phyloP scores from a whole-genome alignment of 2,329 filamentous ascomycete species.

The Botrytis fabae region DNA sequence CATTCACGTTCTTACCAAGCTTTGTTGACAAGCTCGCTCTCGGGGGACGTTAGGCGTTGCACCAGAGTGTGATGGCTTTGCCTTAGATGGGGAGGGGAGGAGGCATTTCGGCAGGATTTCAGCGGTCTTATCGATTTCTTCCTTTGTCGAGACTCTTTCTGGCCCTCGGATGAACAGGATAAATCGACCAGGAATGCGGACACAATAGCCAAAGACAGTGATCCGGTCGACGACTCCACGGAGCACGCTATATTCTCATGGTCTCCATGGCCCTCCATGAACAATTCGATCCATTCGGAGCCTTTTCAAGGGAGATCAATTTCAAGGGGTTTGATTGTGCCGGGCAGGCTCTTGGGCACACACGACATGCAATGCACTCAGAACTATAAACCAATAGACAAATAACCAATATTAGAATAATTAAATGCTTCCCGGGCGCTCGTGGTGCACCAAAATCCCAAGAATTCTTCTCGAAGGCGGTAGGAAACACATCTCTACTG shows the following conservation, averaged over 20 bases:
- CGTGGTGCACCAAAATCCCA: not conserved
- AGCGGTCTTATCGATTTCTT: conserved; percentile 1
- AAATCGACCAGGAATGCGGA: not conserved
- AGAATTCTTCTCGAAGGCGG: conserved; percentile 18
- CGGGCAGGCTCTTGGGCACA: not conserved
- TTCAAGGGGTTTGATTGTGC: not conserved
- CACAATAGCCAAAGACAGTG: not conserved
- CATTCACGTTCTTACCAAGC: not conserved
- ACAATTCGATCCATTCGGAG: not conserved
- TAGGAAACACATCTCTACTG: conserved; percentile 11
- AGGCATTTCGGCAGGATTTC: not conserved
- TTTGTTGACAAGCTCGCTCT: not conserved
- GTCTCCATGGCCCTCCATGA: conserved; percentile 12
- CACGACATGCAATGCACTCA: conserved; percentile 12
- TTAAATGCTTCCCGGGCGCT: not conserved
- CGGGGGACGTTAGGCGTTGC: not conserved
- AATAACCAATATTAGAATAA: not conserved
- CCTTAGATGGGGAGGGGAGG: not conserved
- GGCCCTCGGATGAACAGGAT: conserved; percentile 11
- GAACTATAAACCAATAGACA: not conserved
- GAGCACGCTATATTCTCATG: conserved; percentile 22
- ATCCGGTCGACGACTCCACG: not conserved
- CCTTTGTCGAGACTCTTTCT: not conserved
- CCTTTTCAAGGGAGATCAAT: conserved; percentile 16
- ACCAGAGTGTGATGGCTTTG: not conserved